These are phyloP conservation scores for Eucalyptus tenuipes DNA, from an alignment of 345 rosid species.

Conservation along the genomic window DNA sequence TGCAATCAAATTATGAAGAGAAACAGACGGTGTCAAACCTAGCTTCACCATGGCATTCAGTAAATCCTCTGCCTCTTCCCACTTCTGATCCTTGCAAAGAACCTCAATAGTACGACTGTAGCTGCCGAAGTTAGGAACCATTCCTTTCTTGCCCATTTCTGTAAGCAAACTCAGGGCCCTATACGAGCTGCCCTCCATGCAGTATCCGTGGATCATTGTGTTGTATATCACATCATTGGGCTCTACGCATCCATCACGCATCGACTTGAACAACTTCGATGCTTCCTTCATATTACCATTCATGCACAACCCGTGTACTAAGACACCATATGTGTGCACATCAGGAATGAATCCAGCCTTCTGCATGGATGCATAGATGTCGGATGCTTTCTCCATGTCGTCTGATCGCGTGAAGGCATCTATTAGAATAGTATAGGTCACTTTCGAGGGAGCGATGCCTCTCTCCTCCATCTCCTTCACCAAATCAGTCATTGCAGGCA, in stretches of 20 bases:
- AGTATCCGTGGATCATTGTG: constrained; percentile 64
- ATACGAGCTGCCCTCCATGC: constrained; percentile 57
- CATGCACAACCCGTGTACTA: constrained; percentile 65
- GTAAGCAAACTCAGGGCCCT: constrained; percentile 46
- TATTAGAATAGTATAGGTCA: constrained; percentile 56
- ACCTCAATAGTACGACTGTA: background rate
- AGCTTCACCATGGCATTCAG: constrained; percentile 34
- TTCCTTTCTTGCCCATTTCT: constrained; percentile 44
- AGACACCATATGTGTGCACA: constrained; percentile 39
- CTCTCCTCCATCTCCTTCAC: constrained; percentile 81
- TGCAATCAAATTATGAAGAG: constrained; percentile 24
- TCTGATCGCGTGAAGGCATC: constrained; percentile 30
- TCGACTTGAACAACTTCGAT: constrained; percentile 26
- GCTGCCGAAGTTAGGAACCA: constrained; percentile 62
- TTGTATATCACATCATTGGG: constrained; percentile 25
- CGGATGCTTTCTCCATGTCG: constrained; percentile 52
- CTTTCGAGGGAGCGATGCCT: constrained; percentile 54
- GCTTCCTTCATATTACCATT: constrained; percentile 73
- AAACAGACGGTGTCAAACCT: constrained; percentile 37
- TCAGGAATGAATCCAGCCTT: constrained; percentile 52
- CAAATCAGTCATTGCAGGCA: constrained; percentile 21
- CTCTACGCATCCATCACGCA: background rate
- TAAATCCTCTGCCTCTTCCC: constrained; percentile 49
- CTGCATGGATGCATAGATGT: constrained; percentile 41
- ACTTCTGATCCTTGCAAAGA: constrained; percentile 5